phyloP scores from a whole-genome alignment of 1,284 basidiomycete genomes.

The Ustilago cynodontis region DNA sequence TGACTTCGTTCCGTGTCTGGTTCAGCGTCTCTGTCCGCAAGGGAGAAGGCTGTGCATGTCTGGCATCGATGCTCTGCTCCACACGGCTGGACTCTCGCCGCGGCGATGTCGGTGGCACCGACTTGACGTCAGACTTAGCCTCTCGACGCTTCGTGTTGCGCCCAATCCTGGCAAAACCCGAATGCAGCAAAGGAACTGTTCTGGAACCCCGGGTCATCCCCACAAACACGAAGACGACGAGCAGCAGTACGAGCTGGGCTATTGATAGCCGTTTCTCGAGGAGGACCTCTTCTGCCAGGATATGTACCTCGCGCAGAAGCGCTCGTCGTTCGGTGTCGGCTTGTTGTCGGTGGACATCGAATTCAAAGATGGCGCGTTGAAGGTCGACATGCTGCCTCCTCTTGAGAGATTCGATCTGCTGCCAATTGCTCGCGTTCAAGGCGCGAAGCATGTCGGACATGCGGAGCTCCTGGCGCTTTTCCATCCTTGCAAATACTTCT shows the following conservation, averaged over 20 bases:
- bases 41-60: constrained; percentile 2
- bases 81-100: constrained; percentile 10
- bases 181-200: constrained; percentile 55
- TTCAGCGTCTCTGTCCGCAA: constrained; percentile 1
- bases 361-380: constrained; percentile 78
- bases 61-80: constrained; percentile 9
- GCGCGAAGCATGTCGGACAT: constrained; percentile 78
- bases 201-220: constrained; percentile 82
- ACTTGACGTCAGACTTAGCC: constrained; percentile 11
- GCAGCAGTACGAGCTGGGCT: constrained; percentile 82
- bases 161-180: constrained; percentile 44
- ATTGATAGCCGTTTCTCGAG: constrained; percentile 86
- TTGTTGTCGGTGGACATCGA: constrained; percentile 78
- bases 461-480: constrained; percentile 70
- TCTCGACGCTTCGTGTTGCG: constrained; percentile 29
- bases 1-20: neutral
- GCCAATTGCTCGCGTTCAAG: constrained; percentile 72
- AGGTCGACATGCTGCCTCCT: constrained; percentile 71
- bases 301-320: constrained; percentile 77
- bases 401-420: constrained; percentile 71
- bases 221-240: constrained; percentile 84
- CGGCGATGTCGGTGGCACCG: constrained; percentile 16
- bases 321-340: constrained; percentile 79
- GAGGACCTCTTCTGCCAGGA: constrained; percentile 81
- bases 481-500: constrained; percentile 81